Evolutionary conservation across 1,139 yeast species (phyloP).

Genomic region (Arxiozyma telluris): DNA sequence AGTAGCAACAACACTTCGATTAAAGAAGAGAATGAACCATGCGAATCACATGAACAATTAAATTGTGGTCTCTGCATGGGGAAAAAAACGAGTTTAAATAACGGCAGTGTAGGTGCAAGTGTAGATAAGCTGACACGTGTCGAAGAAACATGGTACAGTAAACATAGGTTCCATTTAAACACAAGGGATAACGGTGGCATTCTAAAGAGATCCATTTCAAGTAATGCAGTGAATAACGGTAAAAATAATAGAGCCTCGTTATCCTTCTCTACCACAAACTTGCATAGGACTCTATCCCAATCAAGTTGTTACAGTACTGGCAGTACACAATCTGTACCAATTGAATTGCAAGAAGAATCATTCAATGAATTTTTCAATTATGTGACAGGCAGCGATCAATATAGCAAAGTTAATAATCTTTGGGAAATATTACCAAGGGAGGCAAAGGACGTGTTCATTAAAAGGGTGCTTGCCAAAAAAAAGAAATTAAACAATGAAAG

Average conservation of each 20-base stretch:
- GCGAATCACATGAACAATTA: slow-evolving; percentile 8
- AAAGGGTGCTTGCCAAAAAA: slow-evolving; percentile 2
- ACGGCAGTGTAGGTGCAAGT: background rate
- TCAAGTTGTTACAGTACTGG: slow-evolving; percentile 12
- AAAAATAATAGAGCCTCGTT: slow-evolving; percentile 6
- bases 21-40: slow-evolving; percentile 12
- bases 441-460: slow-evolving; percentile 7
- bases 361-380: slow-evolving; percentile 8
- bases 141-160: background rate
- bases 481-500: background rate
- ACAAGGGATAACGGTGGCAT: background rate
- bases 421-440: slow-evolving; percentile 11
- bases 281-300: slow-evolving; percentile 16
- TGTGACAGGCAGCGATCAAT: slow-evolving; percentile 1
- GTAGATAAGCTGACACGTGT: background rate
- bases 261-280: background rate
- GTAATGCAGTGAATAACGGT: slow-evolving; percentile 9
- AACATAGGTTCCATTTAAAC: background rate
- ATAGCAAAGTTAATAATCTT: slow-evolving; percentile 2
- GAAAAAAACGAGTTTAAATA: slow-evolving; percentile 1
- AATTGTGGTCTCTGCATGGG: slow-evolving; percentile 5
- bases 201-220: slow-evolving; percentile 12
- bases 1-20: slow-evolving; percentile 1
- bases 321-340: slow-evolving; percentile 4
- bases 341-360: slow-evolving; percentile 4